phyloP scores from a whole-genome alignment of 179 eudicot species.

The Gypsophila paniculata region DNA sequence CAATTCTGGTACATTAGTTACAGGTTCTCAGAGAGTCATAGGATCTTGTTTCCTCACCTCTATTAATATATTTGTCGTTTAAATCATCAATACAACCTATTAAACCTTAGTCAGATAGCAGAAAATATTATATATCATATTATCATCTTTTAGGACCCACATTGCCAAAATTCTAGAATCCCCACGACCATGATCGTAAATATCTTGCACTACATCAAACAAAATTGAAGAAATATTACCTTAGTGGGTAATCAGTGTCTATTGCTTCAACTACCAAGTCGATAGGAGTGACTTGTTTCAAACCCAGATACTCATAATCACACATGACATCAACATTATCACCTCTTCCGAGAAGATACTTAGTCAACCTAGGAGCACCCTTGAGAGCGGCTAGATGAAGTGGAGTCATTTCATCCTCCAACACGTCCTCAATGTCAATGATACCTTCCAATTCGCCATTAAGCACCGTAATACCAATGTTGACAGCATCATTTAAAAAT shows the following conservation, averaged over 20 bases:
- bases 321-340: not conserved
- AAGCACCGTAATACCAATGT: not conserved
- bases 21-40: too few species aligned
- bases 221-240: too few species aligned
- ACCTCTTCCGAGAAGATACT: not conserved
- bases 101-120: too few species aligned
- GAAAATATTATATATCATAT: too few species aligned
- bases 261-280: not conserved
- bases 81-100: too few species aligned
- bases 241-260: not conserved
- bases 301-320: not conserved
- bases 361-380: not conserved
- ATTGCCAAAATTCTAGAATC: too few species aligned
- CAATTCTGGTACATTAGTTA: too few species aligned
- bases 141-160: too few species aligned
- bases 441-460: not conserved
- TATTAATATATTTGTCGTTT: too few species aligned
- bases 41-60: too few species aligned
- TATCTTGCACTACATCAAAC: not conserved
- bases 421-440: not conserved
- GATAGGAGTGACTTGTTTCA: not conserved
- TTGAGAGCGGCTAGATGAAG: not conserved
- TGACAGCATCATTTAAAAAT: not conserved
- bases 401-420: not conserved
- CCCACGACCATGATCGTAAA: too few species aligned